Conservation (phyloP, 768 basidiomycete species). For the Kwoniella newhampshirensis region DNA sequence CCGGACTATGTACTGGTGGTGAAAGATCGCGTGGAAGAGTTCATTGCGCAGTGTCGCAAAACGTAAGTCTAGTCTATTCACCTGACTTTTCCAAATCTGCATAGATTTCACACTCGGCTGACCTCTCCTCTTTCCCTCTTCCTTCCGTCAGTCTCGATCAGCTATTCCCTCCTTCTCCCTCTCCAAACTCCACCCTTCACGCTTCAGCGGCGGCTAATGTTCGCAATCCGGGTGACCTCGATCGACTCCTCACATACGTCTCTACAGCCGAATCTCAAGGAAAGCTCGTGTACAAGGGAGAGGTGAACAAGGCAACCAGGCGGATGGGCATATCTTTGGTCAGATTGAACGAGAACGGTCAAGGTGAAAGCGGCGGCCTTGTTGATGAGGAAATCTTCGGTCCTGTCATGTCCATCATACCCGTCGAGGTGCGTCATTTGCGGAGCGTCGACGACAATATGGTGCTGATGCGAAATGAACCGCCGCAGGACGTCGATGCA, state of each 20-base stretch:
- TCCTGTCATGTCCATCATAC: slow-evolving; percentile 49
- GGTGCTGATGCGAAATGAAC: neutral
- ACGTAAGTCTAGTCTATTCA: slow-evolving; percentile 24
- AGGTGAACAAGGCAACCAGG: slow-evolving; percentile 29
- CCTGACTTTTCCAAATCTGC: neutral
- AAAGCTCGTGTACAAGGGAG: slow-evolving; percentile 43
- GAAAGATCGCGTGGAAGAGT: slow-evolving; percentile 35
- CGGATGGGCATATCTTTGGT: slow-evolving; percentile 51
- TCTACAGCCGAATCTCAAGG: slow-evolving; percentile 43
- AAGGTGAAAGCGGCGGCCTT: slow-evolving; percentile 28
- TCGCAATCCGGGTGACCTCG: slow-evolving; percentile 24
- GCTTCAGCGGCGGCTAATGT: slow-evolving; percentile 17
- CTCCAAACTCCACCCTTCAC: slow-evolving; percentile 32
- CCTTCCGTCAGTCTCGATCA: slow-evolving; percentile 27
- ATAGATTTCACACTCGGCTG: neutral
- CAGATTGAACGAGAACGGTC: slow-evolving; percentile 25
- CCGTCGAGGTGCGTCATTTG: slow-evolving; percentile 44
- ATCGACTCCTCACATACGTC: slow-evolving; percentile 36
- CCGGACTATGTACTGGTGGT: slow-evolving; percentile 50
- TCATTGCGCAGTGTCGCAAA: slow-evolving; percentile 32
- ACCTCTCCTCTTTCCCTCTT: too few relatives aligned
- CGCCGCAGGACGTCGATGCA: slow-evolving; percentile 40
- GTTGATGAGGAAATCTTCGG: slow-evolving; percentile 54
- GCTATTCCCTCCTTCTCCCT: slow-evolving; percentile 38
- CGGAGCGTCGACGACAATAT: neutral